Evolutionary conservation across 2,329 filamentous ascomycete species (phyloP), one percentile per base, ranked within the genome.

Genomic region (Talaromyces amestolkiae): DNA sequence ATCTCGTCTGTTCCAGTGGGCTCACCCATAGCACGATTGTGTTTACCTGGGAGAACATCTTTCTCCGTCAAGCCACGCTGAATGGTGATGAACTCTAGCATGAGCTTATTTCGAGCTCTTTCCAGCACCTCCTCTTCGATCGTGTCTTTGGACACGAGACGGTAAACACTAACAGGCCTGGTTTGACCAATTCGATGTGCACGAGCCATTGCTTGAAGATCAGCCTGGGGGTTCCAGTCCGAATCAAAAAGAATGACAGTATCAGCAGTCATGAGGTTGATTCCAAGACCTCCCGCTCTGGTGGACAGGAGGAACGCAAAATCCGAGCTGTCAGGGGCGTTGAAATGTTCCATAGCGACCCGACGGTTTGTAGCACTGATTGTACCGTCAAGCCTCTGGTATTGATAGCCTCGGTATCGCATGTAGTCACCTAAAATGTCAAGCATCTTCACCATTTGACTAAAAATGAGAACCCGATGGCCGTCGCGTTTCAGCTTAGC

Each of bases 361-460:
- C 93, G 92, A 72, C 95, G 89, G 66, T 93, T 89, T 1, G 88
- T 90, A 13, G 95, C 91, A 39, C 92, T 90, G 70, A 99, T 97
- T 2, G 95, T 99, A 70, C 95, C 95, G 75, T 99, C 95, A 8
- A 99, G 86, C 19, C 95, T 87, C 75, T 99, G 96, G 74, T 95
- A 98, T 66, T 95, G 89, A 78, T 98, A 96, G n/a, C 93, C 93
- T 68, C 95, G 90, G 62, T 95, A 86, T 61, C 92, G 91, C 69
- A 98, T 87, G 75, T 99, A 99, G 73, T 99, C 94, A 54, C 92
- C 92, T 1, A 99, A 84, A 62, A 99, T 95, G 73, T 99, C 93
- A 24, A 99, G 86, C 91, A 99, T 98, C 75, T 92, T 96, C 41
- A 99, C 96, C 95, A 99, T 99, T 76, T 99, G 95, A 76, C 94